Evolutionary conservation across 2,329 filamentous ascomycete genomes (phyloP), one percentile per base, ranked within the genome.

Genomic region (Botrytis squamosa): DNA sequence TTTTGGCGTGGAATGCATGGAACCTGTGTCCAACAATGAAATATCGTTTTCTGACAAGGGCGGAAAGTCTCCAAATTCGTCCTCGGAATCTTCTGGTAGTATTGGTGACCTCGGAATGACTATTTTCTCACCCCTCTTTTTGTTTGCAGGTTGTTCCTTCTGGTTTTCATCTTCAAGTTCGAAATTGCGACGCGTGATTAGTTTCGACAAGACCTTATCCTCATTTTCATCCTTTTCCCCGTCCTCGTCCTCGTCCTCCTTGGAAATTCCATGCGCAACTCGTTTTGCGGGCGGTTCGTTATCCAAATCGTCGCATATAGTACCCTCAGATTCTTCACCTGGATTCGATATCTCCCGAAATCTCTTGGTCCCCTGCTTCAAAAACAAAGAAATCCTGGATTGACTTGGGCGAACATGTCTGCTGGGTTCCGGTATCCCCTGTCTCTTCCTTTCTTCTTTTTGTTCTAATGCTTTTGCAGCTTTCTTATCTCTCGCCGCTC

Each of bases 381-480:
- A 81, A 73, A 90, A 90, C 52, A 84, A 79, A 29, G 87, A 83
- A 75, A 91, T 88, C 0, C 86, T 88, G 60, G 86, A 86, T 79
- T 90, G 89, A 49, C 88, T 90, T 0, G 88, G 85, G 52, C 85
- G 83, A 7, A 88, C 86, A 68, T 75, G 77, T 74, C 72, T 77
- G 20, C 83, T 83, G n/a, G 87, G 83, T 7, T 89, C 81, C 22
- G 89, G 89, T 74, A 88, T 73, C 0, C 88, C 86, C 71, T 83
- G 85, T 75, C 83, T 86, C 77, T 82, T 86, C 81, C 85, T 88
- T 70, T 83, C 84, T n/a, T 86, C 84, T 63, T 81, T 82, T 74
- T 86, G 85, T 12, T 83, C 84, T 40, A 83, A 80, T 67, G 88
- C 87, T 77, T 86, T 89, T 25, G 85, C 86, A 74, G 85, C 86